Evolutionary conservation across 2,329 filamentous ascomycete species (phyloP).

Genomic region (Hyphodiscus sp.): DNA sequence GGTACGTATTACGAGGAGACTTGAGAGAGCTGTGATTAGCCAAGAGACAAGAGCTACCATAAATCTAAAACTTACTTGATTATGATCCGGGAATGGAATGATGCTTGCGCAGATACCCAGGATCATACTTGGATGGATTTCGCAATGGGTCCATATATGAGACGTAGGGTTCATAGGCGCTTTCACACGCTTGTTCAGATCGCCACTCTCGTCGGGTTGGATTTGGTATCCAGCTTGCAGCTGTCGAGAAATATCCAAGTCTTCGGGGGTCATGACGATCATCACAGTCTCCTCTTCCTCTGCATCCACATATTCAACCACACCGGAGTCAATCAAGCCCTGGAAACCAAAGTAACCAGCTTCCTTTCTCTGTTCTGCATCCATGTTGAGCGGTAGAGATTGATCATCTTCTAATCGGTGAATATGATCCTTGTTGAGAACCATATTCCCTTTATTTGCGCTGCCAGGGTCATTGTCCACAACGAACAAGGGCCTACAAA

Average conservation of each 20-base stretch:
- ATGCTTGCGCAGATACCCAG: conserved; percentile 97
- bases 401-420: conserved; percentile 68
- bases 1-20: conserved; percentile 97
- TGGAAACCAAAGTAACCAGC: conserved; percentile 76
- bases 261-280: conserved; percentile 98
- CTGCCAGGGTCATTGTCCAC: conserved; percentile 80
- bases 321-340: conserved; percentile 74
- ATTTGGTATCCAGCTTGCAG: conserved; percentile 59
- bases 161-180: conserved; percentile 81
- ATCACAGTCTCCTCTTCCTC: conserved; percentile 98
- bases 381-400: conserved; percentile 53
- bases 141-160: conserved; percentile 94
- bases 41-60: conserved; percentile 7
- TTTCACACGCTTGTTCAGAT: conserved; percentile 81
- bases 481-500: conserved; percentile 89
- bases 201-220: conserved; percentile 55
- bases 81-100: conserved; percentile 99
- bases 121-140: conserved; percentile 99
- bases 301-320: conserved; percentile 92
- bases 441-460: conserved; percentile 67
- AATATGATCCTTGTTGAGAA: conserved; percentile 81
- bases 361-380: conserved; percentile 49
- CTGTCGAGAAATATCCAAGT: conserved; percentile 71
- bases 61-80: conserved; percentile 55
- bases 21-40: conserved; percentile 37